Evolutionary conservation across 768 basidiomycete genomes (phyloP).

Genomic region (Mrakia hoshinonis): DNA sequence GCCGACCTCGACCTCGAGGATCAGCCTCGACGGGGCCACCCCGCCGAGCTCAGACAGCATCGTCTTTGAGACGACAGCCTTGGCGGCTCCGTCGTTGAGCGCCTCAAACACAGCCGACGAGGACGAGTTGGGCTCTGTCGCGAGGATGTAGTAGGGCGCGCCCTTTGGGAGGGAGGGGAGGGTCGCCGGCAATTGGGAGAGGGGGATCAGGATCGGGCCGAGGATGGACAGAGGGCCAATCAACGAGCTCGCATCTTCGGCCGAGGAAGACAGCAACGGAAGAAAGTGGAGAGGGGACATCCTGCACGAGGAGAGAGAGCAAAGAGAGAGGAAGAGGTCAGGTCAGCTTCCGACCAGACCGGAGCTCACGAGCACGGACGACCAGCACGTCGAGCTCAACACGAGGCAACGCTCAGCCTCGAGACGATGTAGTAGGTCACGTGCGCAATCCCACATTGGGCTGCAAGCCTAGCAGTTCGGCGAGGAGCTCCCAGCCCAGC

Average conservation of each 20-base stretch:
- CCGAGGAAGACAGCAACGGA: conserved; percentile 37
- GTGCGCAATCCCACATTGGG: too few relatives aligned
- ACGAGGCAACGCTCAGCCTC: too few relatives aligned
- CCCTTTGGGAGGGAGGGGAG: conserved; percentile 35
- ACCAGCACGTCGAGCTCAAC: neutral
- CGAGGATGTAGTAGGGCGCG: conserved; percentile 50
- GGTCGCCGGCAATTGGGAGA: conserved; percentile 10
- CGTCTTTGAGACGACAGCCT: conserved; percentile 62
- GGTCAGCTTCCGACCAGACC: neutral
- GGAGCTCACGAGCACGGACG: neutral
- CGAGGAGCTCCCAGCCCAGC: too few relatives aligned
- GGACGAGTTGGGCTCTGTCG: conserved; percentile 46
- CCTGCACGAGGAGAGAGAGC: neutral
- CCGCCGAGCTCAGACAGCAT: conserved; percentile 42
- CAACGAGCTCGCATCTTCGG: conserved; percentile 48
- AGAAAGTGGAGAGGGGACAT: conserved; percentile 41
- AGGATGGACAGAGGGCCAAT: conserved; percentile 60
- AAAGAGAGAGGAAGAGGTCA: neutral
- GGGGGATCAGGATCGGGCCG: conserved; percentile 60
- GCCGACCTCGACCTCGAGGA: conserved; percentile 65
- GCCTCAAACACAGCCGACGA: conserved; percentile 48
- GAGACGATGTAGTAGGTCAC: too few relatives aligned
- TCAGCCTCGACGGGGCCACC: conserved; percentile 61
- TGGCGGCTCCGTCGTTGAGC: conserved; percentile 72
- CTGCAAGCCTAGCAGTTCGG: too few relatives aligned